Conservation (phyloP, 2,329 filamentous ascomycete genomes). For the Dryadomyces quercivorus region DNA sequence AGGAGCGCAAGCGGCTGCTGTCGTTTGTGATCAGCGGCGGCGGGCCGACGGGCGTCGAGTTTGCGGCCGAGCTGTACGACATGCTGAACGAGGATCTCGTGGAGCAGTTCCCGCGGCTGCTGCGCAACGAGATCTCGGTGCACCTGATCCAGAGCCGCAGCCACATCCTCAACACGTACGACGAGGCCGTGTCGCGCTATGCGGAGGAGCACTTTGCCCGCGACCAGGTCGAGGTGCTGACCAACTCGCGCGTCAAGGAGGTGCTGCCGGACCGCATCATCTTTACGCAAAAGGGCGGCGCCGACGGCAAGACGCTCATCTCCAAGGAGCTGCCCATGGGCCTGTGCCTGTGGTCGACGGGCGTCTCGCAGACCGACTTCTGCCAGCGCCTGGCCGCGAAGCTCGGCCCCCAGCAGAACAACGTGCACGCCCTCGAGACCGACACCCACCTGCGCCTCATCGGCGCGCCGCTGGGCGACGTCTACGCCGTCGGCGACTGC, state of each 20-base stretch:
- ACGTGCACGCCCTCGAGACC: slow-evolving; percentile 84
- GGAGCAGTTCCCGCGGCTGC: slow-evolving; percentile 68
- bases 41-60: slow-evolving; percentile 93
- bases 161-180: slow-evolving; percentile 96
- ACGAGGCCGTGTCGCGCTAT: slow-evolving; percentile 84
- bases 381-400: slow-evolving; percentile 66
- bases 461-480: slow-evolving; percentile 81
- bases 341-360: slow-evolving; percentile 96
- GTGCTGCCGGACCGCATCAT: slow-evolving; percentile 73
- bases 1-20: slow-evolving; percentile 73
- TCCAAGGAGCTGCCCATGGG: slow-evolving; percentile 91
- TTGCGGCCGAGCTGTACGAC: slow-evolving; percentile 91
- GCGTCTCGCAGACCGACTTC: slow-evolving; percentile 76
- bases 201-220: slow-evolving; percentile 84
- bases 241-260: slow-evolving; percentile 87
- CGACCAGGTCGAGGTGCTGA: slow-evolving; percentile 83
- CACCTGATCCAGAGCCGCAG: slow-evolving; percentile 90
- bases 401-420: slow-evolving; percentile 60
- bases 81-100: slow-evolving; percentile 90
- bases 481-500: slow-evolving; percentile 95
- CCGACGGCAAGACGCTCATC: slow-evolving; percentile 51
- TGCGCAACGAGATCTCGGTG: slow-evolving; percentile 96
- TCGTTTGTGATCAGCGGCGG: slow-evolving; percentile 96
- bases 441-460: slow-evolving; percentile 84
- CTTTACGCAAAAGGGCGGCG: slow-evolving; percentile 69